phyloP scores from a whole-genome alignment of 164 flowering plant genomes.

The Vitis rotundifolia region DNA sequence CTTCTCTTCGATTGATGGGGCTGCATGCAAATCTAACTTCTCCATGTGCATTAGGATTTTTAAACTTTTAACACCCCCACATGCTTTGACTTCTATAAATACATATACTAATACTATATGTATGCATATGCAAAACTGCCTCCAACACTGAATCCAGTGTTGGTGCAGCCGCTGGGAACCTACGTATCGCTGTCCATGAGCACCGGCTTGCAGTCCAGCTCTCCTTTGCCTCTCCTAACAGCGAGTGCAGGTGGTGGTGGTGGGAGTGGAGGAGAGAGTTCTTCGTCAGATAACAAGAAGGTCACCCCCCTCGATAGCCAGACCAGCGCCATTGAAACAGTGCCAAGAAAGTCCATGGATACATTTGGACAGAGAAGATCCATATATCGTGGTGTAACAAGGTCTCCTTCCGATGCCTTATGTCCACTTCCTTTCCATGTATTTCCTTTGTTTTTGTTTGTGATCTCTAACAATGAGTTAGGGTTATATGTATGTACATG shows the following conservation, averaged over 20 bases:
- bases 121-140: neutral
- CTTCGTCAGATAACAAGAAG: constrained; percentile 36
- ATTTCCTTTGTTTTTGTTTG: no score
- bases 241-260: constrained; percentile 12
- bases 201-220: constrained; percentile 50
- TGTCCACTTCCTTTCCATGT: neutral
- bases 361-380: constrained; percentile 95
- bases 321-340: constrained; percentile 54
- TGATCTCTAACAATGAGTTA: neutral
- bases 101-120: no score
- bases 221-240: constrained; percentile 34
- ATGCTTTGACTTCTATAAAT: no score
- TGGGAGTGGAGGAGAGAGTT: constrained; percentile 32
- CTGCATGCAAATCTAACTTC: no score
- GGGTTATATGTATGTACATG: neutral
- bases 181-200: constrained; percentile 64
- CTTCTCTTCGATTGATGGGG: no score
- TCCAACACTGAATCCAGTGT: constrained; percentile 5
- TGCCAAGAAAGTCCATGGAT: constrained; percentile 75
- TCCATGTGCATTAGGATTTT: no score
- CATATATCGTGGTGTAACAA: constrained; percentile 95
- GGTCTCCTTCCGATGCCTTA: constrained; percentile 31
- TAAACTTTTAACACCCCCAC: no score
- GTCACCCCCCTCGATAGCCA: constrained; percentile 27
- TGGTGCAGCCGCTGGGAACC: constrained; percentile 8